A percentile compares a stretch with the other conserved stretches of the same genome.
Conservation (phyloP, 768 basidiomycete species). For the Rhodosporidiobolus sp. region DNA sequence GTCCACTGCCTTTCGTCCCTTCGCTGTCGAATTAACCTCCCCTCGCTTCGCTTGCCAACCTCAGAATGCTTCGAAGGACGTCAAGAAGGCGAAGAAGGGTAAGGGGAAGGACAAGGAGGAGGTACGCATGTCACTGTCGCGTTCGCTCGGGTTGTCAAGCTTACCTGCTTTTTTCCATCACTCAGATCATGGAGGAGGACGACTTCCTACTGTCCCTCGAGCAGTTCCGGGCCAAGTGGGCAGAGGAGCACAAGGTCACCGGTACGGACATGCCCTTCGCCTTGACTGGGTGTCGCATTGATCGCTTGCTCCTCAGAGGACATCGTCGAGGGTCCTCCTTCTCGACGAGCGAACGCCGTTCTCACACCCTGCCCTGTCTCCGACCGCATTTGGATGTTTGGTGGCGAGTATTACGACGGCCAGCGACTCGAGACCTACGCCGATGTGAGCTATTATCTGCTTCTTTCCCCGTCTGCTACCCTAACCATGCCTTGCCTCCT, state of each 20-base stretch:
- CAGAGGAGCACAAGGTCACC: conserved; percentile 55
- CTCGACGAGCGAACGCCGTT: conserved; percentile 76
- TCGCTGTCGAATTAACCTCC: background rate
- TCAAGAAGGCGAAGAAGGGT: conserved; percentile 56
- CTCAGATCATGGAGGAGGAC: conserved; percentile 57
- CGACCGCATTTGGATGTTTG: conserved; percentile 63
- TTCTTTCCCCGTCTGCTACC: background rate
- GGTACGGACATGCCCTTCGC: no score
- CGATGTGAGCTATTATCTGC: conserved; percentile 10
- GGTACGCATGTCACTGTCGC: conserved; percentile 22
- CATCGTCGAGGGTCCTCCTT: conserved; percentile 74
- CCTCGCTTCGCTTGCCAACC: background rate
- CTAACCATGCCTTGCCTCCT: background rate
- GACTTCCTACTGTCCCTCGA: conserved; percentile 82
- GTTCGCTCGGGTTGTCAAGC: background rate
- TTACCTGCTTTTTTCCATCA: background rate
- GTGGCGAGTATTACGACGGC: conserved; percentile 83
- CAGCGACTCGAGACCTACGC: conserved; percentile 60
- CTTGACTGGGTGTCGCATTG: no score
- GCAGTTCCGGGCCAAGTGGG: conserved; percentile 68
- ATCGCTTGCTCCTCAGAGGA: conserved; percentile 66
- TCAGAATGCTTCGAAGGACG: conserved; percentile 53
- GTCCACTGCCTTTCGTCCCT: background rate
- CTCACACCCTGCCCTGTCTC: conserved; percentile 71
- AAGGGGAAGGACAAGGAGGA: conserved; percentile 48